Conservation (phyloP, 2,329 filamentous ascomycete species). For the Pseudogymnoascus destructans region DNA sequence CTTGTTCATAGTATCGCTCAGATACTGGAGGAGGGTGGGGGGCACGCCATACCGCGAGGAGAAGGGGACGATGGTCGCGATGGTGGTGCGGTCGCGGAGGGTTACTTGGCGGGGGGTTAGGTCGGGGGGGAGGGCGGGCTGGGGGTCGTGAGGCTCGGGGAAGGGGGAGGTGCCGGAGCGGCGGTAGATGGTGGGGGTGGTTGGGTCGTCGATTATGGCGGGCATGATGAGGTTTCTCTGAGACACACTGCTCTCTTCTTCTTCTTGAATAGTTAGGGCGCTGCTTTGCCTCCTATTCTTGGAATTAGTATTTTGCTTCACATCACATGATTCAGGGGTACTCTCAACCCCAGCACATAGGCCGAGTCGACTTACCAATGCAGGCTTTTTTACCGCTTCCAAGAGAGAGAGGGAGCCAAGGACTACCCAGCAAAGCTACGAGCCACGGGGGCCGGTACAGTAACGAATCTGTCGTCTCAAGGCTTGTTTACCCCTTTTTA, state of each 20-base stretch:
- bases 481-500: neutral
- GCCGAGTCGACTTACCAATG: neutral
- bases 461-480: neutral
- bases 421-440: neutral
- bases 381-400: neutral
- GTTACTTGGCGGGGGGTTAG: constrained; percentile 50
- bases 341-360: neutral
- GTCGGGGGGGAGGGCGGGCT: constrained; percentile 30
- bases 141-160: constrained; percentile 35
- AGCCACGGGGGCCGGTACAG: neutral
- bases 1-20: constrained; percentile 53
- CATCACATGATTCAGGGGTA: constrained; percentile 3
- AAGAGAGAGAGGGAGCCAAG: neutral
- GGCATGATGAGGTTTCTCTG: constrained; percentile 33
- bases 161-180: constrained; percentile 39
- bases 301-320: neutral
- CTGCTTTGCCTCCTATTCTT: neutral
- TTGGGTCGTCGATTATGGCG: constrained; percentile 48
- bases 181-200: constrained; percentile 40
- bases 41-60: constrained; percentile 48
- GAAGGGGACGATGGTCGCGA: constrained; percentile 57
- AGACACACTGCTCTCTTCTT: neutral
- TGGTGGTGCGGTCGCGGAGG: constrained; percentile 52
- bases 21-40: constrained; percentile 45
- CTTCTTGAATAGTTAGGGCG: neutral